phyloP scores from a whole-genome alignment of 371 early-diverging fungal species.

The Parasitella parasitica region DNA sequence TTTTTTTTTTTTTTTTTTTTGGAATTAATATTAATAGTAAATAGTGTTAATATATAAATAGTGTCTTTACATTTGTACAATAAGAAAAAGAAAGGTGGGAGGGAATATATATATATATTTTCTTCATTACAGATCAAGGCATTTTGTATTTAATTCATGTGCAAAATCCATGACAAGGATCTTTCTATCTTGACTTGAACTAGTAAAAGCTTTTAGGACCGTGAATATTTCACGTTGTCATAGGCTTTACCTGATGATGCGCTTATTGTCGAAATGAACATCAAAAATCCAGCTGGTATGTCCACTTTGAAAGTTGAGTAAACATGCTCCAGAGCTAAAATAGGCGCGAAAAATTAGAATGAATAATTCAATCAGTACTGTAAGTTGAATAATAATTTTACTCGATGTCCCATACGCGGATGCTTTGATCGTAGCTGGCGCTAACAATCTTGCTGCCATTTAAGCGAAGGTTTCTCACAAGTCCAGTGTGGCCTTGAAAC shows the following conservation, averaged over 20 bases:
- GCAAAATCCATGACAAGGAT: slow-evolving; percentile 82
- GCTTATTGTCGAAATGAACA: slow-evolving; percentile 77
- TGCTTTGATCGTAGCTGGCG: slow-evolving; percentile 87
- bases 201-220: too few relatives aligned
- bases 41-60: background rate
- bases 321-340: slow-evolving; percentile 58
- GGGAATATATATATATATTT: background rate
- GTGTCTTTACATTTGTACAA: background rate
- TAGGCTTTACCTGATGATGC: slow-evolving; percentile 77
- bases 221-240: too few relatives aligned
- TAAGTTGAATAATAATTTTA: too few relatives aligned
- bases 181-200: slow-evolving; percentile 72
- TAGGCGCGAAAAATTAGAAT: slow-evolving; percentile 19
- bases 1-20: background rate
- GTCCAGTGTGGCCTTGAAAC: slow-evolving; percentile 80
- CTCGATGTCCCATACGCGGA: slow-evolving; percentile 90
- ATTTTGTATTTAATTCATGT: slow-evolving; percentile 45
- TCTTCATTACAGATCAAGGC: background rate
- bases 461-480: slow-evolving; percentile 89
- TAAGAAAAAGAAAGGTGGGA: background rate
- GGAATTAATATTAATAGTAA: background rate
- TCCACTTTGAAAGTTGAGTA: slow-evolving; percentile 56
- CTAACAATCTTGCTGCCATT: slow-evolving; percentile 55
- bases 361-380: too few relatives aligned
- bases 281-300: slow-evolving; percentile 92